phyloP scores from a whole-genome alignment of 345 rosid genomes.

The Streptanthus diversifolius region DNA sequence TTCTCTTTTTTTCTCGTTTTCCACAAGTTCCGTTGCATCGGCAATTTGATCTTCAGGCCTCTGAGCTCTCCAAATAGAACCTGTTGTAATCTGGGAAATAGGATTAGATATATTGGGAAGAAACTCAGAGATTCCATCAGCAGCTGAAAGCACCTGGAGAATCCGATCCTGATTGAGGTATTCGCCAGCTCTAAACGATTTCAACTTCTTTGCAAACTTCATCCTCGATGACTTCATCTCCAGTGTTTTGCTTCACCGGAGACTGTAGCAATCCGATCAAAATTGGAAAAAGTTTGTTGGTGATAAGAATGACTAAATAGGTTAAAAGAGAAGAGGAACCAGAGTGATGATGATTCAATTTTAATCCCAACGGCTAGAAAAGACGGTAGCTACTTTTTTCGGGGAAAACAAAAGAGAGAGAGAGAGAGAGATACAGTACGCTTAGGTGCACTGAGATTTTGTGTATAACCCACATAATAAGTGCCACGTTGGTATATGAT shows the following conservation, averaged over 20 bases:
- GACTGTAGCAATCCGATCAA: not conserved
- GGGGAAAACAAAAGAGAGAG: constrained; percentile 1
- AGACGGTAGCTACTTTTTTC: constrained; percentile 25
- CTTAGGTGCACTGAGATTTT: not conserved
- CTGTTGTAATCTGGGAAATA: constrained; percentile 30
- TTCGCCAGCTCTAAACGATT: constrained; percentile 54
- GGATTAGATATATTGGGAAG: constrained; percentile 33
- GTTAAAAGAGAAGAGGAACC: constrained; percentile 10
- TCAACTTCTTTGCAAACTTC: constrained; percentile 63
- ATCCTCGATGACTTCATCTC: constrained; percentile 77
- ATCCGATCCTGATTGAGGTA: constrained; percentile 65
- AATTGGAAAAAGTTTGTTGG: not conserved
- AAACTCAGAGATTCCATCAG: constrained; percentile 52
- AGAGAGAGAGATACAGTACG: not conserved
- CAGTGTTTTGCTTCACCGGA: not conserved
- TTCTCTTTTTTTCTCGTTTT: constrained; percentile 41
- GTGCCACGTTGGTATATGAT: not conserved
- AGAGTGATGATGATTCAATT: constrained; percentile 12
- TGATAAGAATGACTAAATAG: not conserved
- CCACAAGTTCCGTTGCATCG: constrained; percentile 47
- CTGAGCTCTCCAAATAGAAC: constrained; percentile 27
- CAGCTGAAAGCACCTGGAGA: constrained; percentile 48
- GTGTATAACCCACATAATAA: not conserved
- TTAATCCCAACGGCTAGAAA: constrained; percentile 71
- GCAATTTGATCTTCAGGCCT: constrained; percentile 27